Evolutionary conservation across 768 basidiomycete species (phyloP).

Genomic region (Chiua virens): DNA sequence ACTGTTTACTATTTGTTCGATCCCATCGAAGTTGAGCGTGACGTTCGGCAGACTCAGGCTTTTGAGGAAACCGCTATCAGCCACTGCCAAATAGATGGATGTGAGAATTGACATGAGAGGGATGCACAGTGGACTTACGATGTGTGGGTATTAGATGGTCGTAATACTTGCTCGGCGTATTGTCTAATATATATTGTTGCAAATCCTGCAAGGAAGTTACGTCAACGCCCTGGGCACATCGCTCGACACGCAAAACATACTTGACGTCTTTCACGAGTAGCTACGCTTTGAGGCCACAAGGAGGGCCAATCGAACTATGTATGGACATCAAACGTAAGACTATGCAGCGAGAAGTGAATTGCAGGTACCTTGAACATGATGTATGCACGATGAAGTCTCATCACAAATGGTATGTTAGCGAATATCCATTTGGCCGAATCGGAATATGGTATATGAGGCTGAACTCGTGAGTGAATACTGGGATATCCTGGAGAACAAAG

Average conservation of each 20-base stretch:
- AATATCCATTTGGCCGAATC: slow-evolving; percentile 50
- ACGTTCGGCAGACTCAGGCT: slow-evolving; percentile 24
- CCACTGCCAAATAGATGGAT: slow-evolving; percentile 13
- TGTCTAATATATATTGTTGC: slow-evolving; percentile 45
- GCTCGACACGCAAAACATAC: not conserved
- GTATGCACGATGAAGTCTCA: slow-evolving; percentile 50
- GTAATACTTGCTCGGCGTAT: slow-evolving; percentile 49
- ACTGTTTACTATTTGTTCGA: slow-evolving; percentile 14
- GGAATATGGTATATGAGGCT: slow-evolving; percentile 39
- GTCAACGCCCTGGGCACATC: not conserved
- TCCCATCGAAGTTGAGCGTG: slow-evolving; percentile 25
- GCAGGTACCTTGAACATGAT: slow-evolving; percentile 46
- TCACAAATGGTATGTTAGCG: slow-evolving; percentile 48
- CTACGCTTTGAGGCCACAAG: slow-evolving; percentile 9
- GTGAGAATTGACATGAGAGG: not conserved
- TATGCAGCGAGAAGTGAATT: too few species aligned
- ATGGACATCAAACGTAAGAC: not conserved
- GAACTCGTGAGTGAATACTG: slow-evolving; percentile 31
- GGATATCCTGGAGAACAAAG: not conserved
- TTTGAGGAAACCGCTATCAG: slow-evolving; percentile 27
- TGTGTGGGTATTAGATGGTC: slow-evolving; percentile 51
- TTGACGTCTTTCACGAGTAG: slow-evolving; percentile 11
- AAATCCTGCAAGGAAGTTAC: slow-evolving; percentile 37
- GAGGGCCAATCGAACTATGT: slow-evolving; percentile 23
- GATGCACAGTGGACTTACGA: slow-evolving; percentile 34